Percentiles rank a stretch among this genome's conserved stretches.
Conservation (phyloP, 139 green algal species). For the Spirogloea muscicola region DNA sequence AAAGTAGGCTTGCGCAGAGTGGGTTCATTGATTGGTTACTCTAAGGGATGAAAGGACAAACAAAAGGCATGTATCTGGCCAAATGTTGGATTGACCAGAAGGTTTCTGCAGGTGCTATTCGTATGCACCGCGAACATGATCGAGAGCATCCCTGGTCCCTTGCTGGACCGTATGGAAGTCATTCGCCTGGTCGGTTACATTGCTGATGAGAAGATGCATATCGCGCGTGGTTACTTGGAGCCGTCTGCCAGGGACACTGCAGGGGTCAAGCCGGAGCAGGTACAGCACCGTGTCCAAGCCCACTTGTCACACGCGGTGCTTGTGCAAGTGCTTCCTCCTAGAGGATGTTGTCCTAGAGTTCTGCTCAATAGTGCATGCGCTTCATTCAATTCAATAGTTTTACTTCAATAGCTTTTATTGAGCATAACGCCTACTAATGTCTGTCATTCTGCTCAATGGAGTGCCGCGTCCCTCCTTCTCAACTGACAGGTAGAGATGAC, state of each 20-base stretch:
- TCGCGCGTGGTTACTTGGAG: slow-evolving; percentile 88
- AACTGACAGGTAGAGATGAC: slow-evolving; percentile 60
- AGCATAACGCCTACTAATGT: too few species aligned
- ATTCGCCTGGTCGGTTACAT: slow-evolving; percentile 82
- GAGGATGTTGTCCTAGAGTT: too few species aligned
- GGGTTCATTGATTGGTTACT: too few species aligned
- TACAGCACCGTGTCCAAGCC: not conserved
- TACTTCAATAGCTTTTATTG: too few species aligned
- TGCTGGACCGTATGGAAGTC: slow-evolving; percentile 96
- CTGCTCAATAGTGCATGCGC: too few species aligned
- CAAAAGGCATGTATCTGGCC: not conserved
- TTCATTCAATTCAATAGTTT: too few species aligned
- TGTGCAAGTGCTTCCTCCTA: too few species aligned
- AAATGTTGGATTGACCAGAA: not conserved
- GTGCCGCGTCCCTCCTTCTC: slow-evolving; percentile 2
- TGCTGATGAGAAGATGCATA: slow-evolving; percentile 84
- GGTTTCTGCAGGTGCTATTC: slow-evolving; percentile 55
- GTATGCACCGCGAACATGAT: slow-evolving; percentile 42
- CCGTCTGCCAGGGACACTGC: slow-evolving; percentile 46
- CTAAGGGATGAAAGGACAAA: too few species aligned
- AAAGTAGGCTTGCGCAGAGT: too few species aligned
- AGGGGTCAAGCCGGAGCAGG: not conserved
- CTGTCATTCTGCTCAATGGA: too few species aligned
- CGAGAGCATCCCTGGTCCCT: slow-evolving; percentile 79
- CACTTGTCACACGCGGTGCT: too few species aligned